Evolutionary conservation across 495 filamentous ascomycete species (phyloP).

Genomic region (Trichocladium uniseriatum): DNA sequence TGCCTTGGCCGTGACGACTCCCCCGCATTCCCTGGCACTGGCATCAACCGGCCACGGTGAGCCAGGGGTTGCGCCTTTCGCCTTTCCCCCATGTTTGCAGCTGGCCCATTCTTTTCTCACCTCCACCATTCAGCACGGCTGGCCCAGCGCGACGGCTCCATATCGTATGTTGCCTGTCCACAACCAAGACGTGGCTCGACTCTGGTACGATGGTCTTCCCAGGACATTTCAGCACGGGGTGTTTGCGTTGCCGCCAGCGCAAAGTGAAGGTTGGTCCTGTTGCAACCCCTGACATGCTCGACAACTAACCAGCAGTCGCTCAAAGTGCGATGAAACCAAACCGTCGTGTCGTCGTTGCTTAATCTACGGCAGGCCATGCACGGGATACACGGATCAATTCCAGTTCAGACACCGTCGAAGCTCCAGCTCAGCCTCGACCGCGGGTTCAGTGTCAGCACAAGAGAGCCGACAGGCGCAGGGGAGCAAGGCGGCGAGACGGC

Average conservation of each 20-base stretch:
- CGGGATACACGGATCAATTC: constrained; percentile 21
- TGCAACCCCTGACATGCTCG: too few species aligned
- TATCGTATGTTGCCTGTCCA: too few species aligned
- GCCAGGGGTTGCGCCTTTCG: too few species aligned
- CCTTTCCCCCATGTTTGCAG: too few species aligned
- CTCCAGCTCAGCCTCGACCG: not conserved
- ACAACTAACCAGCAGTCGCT: too few species aligned
- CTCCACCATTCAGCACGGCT: too few species aligned
- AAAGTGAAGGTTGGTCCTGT: constrained; percentile 23
- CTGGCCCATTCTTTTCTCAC: too few species aligned
- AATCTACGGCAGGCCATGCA: constrained; percentile 19
- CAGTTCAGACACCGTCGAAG: constrained; percentile 18
- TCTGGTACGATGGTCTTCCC: constrained; percentile 22
- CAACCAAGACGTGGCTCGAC: too few species aligned
- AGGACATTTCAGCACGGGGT: constrained; percentile 17
- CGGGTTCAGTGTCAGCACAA: not conserved
- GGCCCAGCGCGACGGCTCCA: too few species aligned
- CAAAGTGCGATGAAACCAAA: constrained; percentile 18
- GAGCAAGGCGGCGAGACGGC: not conserved
- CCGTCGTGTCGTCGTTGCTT: constrained; percentile 19
- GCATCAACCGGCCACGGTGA: too few species aligned
- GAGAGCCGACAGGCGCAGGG: not conserved
- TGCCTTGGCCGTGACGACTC: too few species aligned
- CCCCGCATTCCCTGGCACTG: too few species aligned
- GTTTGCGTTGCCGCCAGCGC: constrained; percentile 17